Percentiles rank a stretch among this genome's conserved stretches.
phyloP scores from a whole-genome alignment of 2,329 filamentous ascomycete genomes.

The Fusarium pseudocircinatum region DNA sequence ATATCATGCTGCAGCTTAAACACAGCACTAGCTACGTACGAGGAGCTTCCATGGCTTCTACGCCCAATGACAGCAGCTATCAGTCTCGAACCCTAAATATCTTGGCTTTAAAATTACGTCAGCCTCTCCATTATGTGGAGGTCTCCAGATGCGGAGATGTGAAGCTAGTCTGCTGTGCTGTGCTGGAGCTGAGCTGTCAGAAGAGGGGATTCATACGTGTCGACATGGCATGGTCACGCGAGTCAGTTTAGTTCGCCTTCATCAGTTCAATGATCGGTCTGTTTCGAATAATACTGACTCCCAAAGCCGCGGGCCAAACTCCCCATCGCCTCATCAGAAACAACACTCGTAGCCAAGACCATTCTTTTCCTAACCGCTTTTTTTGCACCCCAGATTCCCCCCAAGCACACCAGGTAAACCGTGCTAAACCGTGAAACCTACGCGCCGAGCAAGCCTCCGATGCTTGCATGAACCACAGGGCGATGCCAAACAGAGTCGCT shows the following conservation, averaged over 20 bases:
- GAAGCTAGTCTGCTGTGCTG: conserved; percentile 5
- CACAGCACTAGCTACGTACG: conserved; percentile 12
- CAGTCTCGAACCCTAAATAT: conserved; percentile 17
- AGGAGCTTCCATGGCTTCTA: conserved; percentile 14
- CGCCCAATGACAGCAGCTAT: conserved; percentile 15
- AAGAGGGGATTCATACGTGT: conserved; percentile 25
- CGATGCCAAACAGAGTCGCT: conserved; percentile 1
- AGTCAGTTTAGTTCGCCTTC: background rate
- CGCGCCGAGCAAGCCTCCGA: conserved; percentile 16
- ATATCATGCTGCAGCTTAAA: conserved; percentile 34
- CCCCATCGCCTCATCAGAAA: conserved; percentile 37
- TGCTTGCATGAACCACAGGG: background rate
- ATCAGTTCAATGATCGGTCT: conserved; percentile 23
- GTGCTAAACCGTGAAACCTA: conserved; percentile 15
- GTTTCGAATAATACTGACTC: conserved; percentile 33
- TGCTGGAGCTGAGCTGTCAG: conserved; percentile 3
- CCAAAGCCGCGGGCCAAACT: conserved; percentile 36
- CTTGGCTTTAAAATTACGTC: conserved; percentile 38
- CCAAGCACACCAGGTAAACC: conserved; percentile 20
- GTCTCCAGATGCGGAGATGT: conserved; percentile 22
- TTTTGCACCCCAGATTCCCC: conserved; percentile 14
- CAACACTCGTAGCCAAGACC: conserved; percentile 25
- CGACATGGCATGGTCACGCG: conserved; percentile 7
- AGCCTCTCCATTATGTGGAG: conserved; percentile 32
- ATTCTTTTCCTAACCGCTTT: conserved; percentile 25